Conservation (phyloP, 306 rosid species). For the Hippophae gyantsensis region DNA sequence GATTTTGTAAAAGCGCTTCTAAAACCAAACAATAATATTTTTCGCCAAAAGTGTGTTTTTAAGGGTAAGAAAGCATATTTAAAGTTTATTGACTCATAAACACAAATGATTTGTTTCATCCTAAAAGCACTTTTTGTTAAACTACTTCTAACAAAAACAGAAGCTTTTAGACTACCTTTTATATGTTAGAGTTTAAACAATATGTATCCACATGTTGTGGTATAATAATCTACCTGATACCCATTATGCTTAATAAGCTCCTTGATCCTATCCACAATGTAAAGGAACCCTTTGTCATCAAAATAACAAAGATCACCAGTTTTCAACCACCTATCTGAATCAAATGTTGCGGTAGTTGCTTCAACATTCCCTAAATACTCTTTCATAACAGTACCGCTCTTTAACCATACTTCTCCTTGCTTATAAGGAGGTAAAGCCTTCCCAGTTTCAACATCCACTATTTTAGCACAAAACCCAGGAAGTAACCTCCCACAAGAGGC, state of each 20-base stretch:
- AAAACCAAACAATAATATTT: background rate
- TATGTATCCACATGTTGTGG: too few species aligned
- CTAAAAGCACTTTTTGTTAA: too few species aligned
- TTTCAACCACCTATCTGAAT: slow-evolving; percentile 60
- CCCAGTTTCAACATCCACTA: slow-evolving; percentile 51
- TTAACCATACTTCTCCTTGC: slow-evolving; percentile 79
- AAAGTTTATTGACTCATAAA: too few species aligned
- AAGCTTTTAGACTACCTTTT: too few species aligned
- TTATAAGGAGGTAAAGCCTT: slow-evolving; percentile 48
- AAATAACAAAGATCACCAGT: slow-evolving; percentile 82
- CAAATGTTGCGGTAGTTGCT: slow-evolving; percentile 55
- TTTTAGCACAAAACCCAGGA: slow-evolving; percentile 58
- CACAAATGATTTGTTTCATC: too few species aligned
- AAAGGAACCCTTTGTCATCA: slow-evolving; percentile 58
- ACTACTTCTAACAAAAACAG: too few species aligned
- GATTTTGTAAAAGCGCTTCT: background rate
- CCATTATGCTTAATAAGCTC: slow-evolving; percentile 92
- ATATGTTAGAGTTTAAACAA: background rate
- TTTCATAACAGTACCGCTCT: slow-evolving; percentile 65
- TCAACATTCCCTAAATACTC: slow-evolving; percentile 62
- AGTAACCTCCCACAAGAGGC: slow-evolving; percentile 51
- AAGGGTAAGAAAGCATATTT: too few species aligned
- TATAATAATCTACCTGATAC: slow-evolving; percentile 46
- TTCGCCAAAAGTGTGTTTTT: too few species aligned
- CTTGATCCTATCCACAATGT: slow-evolving; percentile 64